Evolutionary conservation across 2,329 filamentous ascomycete species (phyloP).

Genomic region (Cladosporium velox): DNA sequence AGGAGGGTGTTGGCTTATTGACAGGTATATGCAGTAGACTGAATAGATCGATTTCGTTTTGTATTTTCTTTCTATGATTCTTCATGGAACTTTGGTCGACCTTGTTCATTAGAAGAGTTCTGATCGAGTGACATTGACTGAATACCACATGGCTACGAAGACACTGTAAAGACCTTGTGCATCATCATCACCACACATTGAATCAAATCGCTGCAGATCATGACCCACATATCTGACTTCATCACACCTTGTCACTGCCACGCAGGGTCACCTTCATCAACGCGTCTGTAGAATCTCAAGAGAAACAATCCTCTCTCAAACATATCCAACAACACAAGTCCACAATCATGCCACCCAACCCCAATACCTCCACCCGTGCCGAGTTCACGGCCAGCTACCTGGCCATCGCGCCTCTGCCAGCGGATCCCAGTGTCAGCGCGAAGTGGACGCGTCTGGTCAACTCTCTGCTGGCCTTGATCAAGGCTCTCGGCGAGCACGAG

Average conservation of each 20-base stretch:
- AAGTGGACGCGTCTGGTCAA: constrained; percentile 29
- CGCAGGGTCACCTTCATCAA: neutral
- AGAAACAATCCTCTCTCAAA: neutral
- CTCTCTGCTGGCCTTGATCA: constrained; percentile 28
- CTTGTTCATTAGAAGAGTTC: neutral
- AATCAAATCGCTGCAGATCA: neutral
- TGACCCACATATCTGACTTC: neutral
- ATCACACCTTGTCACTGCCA: neutral
- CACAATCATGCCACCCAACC: constrained; percentile 26
- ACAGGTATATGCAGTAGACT: neutral
- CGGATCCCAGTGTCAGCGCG: constrained; percentile 22
- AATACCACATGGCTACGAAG: neutral
- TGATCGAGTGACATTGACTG: neutral
- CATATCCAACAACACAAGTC: neutral
- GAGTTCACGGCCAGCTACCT: constrained; percentile 32
- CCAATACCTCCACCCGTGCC: constrained; percentile 33
- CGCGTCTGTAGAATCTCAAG: neutral
- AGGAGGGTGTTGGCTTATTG: neutral
- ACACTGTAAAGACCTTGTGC: neutral
- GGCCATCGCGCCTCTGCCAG: constrained; percentile 22
- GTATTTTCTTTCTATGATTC: neutral
- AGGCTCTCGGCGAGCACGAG: constrained; percentile 35
- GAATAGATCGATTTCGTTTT: constrained; percentile 2
- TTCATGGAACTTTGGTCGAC: neutral
- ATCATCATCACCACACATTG: neutral